These are phyloP conservation scores for Coprinopsis sp. DNA, from an alignment of 768 basidiomycete genomes.

Conservation along the genomic window DNA sequence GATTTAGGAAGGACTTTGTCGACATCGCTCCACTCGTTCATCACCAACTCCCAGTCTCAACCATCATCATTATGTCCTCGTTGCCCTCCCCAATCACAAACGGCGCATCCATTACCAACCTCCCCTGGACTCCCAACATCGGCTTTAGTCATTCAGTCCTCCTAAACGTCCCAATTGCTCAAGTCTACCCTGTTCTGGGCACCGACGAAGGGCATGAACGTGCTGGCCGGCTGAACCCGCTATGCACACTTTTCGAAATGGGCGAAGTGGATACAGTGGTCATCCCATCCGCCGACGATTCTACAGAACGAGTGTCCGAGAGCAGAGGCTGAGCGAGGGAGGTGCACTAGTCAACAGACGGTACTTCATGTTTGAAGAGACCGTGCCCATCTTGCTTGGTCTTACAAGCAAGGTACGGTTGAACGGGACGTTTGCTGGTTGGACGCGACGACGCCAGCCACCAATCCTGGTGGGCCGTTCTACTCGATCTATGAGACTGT, in stretches of 20 bases:
- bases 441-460: slow-evolving; percentile 13
- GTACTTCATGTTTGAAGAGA: slow-evolving; percentile 28
- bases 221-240: slow-evolving; percentile 24
- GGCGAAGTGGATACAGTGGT: slow-evolving; percentile 20
- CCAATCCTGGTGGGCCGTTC: slow-evolving; percentile 7
- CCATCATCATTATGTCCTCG: slow-evolving; percentile 1
- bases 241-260: slow-evolving; percentile 27
- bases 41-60: background rate
- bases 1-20: too few species aligned
- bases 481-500: slow-evolving; percentile 28
- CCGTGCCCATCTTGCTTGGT: slow-evolving; percentile 28
- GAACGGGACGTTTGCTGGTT: slow-evolving; percentile 33
- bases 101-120: slow-evolving; percentile 4
- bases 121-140: slow-evolving; percentile 25
- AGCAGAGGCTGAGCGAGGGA: background rate
- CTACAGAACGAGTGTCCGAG: slow-evolving; percentile 12
- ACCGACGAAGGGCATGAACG: slow-evolving; percentile 28
- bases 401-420: slow-evolving; percentile 21
- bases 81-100: too few species aligned
- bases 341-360: slow-evolving; percentile 19
- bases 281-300: slow-evolving; percentile 12
- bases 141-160: slow-evolving; percentile 22
- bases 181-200: slow-evolving; percentile 25
- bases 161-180: slow-evolving; percentile 23
- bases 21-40: too few species aligned